Conservation (phyloP, 2,329 filamentous ascomycete genomes). For the Fusarium circinatum region DNA sequence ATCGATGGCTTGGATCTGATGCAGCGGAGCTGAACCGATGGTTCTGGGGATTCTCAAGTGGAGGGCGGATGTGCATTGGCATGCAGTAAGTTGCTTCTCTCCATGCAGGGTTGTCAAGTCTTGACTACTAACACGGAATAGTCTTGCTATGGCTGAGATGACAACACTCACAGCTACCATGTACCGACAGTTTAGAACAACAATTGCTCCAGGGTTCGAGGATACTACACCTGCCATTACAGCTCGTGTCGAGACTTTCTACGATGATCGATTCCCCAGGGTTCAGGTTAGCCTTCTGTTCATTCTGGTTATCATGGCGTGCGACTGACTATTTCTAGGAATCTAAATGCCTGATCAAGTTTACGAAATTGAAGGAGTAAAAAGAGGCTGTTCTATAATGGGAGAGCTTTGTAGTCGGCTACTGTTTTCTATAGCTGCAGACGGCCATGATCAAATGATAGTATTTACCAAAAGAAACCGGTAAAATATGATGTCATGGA, state of each 20-base stretch:
- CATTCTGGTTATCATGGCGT: rapidly evolving
- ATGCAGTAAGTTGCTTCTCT: constrained; percentile 33
- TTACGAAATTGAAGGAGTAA: constrained; percentile 1
- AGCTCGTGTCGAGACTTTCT: constrained; percentile 37
- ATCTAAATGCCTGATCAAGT: constrained; percentile 33
- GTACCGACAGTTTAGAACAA: constrained; percentile 31
- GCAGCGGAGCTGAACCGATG: constrained; percentile 34
- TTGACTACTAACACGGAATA: neutral
- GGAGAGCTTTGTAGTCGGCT: too few species aligned
- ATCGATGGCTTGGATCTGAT: constrained; percentile 40
- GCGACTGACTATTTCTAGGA: neutral
- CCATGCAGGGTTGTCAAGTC: rapidly evolving
- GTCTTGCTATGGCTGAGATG: constrained; percentile 40
- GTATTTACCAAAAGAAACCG: rapidly evolving
- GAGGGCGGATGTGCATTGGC: constrained; percentile 40
- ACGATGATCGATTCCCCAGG: constrained; percentile 27
- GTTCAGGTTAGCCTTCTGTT: constrained; percentile 6
- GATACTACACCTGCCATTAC: constrained; percentile 32
- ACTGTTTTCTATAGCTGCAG: neutral
- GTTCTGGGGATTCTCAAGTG: constrained; percentile 43
- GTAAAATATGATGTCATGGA: neutral
- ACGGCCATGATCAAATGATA: neutral
- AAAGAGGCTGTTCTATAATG: too few species aligned
- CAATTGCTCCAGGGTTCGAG: constrained; percentile 22
- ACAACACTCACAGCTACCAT: constrained; percentile 28